These are phyloP conservation scores for Actinomucor elegans DNA, from an alignment of 371 early-diverging fungal species.

Conservation along the genomic window DNA sequence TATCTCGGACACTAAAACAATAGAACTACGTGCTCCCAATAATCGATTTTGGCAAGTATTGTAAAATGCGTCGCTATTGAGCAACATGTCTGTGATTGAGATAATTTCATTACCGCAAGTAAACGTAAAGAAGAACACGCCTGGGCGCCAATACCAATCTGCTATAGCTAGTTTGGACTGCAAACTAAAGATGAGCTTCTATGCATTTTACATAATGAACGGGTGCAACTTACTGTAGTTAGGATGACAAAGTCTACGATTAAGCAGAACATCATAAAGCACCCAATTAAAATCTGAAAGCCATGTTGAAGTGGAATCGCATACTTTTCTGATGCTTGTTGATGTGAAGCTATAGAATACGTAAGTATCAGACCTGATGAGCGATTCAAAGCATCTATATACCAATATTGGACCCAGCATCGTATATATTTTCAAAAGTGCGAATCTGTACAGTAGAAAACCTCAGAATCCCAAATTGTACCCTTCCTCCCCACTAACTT, in stretches of 20 bases:
- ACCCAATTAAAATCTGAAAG: slow-evolving; percentile 11
- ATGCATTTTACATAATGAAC: background rate
- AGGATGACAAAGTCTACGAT: slow-evolving; percentile 16
- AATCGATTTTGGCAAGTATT: slow-evolving; percentile 11
- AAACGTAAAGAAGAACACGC: slow-evolving; percentile 20
- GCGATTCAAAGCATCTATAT: background rate
- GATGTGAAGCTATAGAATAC: background rate
- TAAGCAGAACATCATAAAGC: slow-evolving; percentile 22
- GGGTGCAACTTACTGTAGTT: slow-evolving; percentile 27
- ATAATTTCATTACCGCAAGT: slow-evolving; percentile 10
- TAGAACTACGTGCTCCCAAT: background rate
- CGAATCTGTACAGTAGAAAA: background rate
- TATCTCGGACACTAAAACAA: slow-evolving; percentile 6
- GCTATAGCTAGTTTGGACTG: slow-evolving; percentile 24
- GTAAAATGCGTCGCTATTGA: slow-evolving; percentile 1
- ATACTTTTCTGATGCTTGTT: background rate
- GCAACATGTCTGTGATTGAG: background rate
- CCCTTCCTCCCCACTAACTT: too few relatives aligned
- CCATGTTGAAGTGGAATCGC: slow-evolving; percentile 5
- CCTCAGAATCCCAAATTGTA: too few relatives aligned
- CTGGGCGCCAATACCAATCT: slow-evolving; percentile 28
- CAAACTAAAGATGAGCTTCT: background rate
- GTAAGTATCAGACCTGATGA: background rate
- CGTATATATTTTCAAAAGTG: slow-evolving; percentile 11
- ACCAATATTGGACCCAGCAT: slow-evolving; percentile 8